A percentile compares a stretch with the other conserved stretches of the same genome.
phyloP scores from a whole-genome alignment of 2,329 filamentous ascomycete genomes.

The Ceratocystis alfenasii region DNA sequence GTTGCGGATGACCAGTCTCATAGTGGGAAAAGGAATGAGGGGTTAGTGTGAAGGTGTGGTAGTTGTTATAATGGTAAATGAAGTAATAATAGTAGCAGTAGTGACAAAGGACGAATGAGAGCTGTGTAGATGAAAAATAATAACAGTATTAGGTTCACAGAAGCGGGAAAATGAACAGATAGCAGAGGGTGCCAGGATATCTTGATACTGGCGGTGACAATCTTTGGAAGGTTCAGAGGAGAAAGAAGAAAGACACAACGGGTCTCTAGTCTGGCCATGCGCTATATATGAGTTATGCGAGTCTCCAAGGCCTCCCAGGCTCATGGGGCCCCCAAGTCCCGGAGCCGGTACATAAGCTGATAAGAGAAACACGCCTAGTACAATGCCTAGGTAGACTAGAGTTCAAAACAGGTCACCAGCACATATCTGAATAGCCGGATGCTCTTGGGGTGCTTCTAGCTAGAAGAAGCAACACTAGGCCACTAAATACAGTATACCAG shows the following conservation, averaged over 20 bases:
- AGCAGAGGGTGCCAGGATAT: too few relatives aligned
- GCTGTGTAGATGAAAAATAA: too few relatives aligned
- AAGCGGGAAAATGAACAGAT: too few relatives aligned
- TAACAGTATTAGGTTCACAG: too few relatives aligned
- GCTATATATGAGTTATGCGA: not conserved
- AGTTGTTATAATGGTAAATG: slow-evolving; percentile 4
- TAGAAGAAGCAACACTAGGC: not conserved
- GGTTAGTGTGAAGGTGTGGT: slow-evolving; percentile 14
- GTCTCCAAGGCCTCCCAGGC: not conserved
- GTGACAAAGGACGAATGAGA: not conserved
- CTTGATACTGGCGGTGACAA: not conserved
- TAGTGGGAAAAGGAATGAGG: slow-evolving; percentile 32
- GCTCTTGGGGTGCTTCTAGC: not conserved
- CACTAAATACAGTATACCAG: not conserved
- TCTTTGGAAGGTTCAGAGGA: not conserved
- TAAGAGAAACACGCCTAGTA: not conserved
- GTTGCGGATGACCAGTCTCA: slow-evolving; percentile 76
- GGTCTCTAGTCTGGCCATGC: not conserved
- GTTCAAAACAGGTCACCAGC: not conserved
- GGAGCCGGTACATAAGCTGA: not conserved
- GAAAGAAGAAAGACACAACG: not conserved
- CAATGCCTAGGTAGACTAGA: not conserved
- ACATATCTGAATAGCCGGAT: not conserved
- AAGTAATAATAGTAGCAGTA: not conserved
- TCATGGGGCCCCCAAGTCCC: not conserved